Evolutionary conservation across 2,329 filamentous ascomycete species (phyloP).

Genomic region (Tolypocladium tropicale): DNA sequence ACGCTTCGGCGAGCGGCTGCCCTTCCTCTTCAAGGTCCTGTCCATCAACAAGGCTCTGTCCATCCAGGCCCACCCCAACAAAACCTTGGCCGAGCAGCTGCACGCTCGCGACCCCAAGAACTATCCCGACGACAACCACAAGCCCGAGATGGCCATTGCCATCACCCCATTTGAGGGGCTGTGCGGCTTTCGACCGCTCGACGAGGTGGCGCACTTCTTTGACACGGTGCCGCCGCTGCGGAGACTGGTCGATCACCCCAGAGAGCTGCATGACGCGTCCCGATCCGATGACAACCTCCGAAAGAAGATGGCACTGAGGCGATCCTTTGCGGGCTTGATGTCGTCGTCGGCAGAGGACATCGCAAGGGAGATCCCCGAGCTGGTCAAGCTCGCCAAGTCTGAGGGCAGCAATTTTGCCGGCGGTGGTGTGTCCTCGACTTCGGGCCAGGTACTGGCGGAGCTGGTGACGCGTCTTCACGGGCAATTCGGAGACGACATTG

Average conservation of each 20-base stretch:
- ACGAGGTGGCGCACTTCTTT: conserved; percentile 80
- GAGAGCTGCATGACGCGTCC: no score
- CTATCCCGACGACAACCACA: conserved; percentile 99
- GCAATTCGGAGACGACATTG: conserved; percentile 84
- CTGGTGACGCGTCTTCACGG: conserved; percentile 68
- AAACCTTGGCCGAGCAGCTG: conserved; percentile 77
- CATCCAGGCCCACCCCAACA: conserved; percentile 95
- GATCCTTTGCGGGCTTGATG: conserved; percentile 73
- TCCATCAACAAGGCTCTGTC: conserved; percentile 93
- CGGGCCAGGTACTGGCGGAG: conserved; percentile 61
- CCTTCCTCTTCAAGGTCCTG: conserved; percentile 96
- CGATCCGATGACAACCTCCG: conserved; percentile 32
- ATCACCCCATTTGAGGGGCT: conserved; percentile 93
- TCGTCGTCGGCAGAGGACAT: conserved; percentile 54
- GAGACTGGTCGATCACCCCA: conserved; percentile 56
- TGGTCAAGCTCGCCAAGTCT: conserved; percentile 60
- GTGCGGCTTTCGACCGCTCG: conserved; percentile 84
- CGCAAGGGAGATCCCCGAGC: conserved; percentile 47
- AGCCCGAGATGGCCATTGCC: conserved; percentile 98
- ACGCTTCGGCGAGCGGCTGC: conserved; percentile 72
- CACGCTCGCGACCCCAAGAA: conserved; percentile 82
- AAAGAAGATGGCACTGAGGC: conserved; percentile 72
- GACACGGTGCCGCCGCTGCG: conserved; percentile 45
- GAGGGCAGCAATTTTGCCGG: conserved; percentile 66
- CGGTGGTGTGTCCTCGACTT: conserved; percentile 56